phyloP scores from a whole-genome alignment of 257 asterid genomes.

The Jaltomata sinuosa region DNA sequence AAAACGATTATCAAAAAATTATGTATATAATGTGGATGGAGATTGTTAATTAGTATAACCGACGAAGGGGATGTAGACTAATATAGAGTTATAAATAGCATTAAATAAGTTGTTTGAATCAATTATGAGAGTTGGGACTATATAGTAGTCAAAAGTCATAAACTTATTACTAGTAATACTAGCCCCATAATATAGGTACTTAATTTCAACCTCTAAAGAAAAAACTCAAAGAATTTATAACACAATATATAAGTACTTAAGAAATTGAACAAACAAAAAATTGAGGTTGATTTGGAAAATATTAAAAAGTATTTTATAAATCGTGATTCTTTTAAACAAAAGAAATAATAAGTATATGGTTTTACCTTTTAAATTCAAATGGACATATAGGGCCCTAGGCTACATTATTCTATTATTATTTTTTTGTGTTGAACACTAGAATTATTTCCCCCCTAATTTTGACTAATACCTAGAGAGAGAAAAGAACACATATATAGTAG shows the following conservation, averaged over 20 bases:
- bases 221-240: not conserved
- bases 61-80: constrained; percentile 19
- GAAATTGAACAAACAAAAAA: not conserved
- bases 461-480: not conserved
- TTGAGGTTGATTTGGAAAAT: not conserved
- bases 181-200: not conserved
- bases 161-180: not conserved
- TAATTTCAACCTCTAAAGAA: not conserved
- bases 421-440: not conserved
- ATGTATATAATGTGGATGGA: too few species aligned
- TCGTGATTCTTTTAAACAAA: not conserved
- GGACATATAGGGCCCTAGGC: not conserved
- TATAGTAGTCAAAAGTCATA: not conserved
- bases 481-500: not conserved
- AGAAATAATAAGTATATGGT: not conserved
- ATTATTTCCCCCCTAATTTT: not conserved
- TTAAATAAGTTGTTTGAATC: constrained; percentile 17
- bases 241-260: not conserved
- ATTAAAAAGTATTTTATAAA: not conserved
- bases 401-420: not conserved
- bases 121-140: not conserved
- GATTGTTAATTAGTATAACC: too few species aligned
- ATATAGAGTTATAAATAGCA: constrained; percentile 25
- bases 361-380: not conserved
- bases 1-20: too few species aligned